Evolutionary conservation across 164 flowering plant species (phyloP).

Genomic region (Euptelea pleiosperma): DNA sequence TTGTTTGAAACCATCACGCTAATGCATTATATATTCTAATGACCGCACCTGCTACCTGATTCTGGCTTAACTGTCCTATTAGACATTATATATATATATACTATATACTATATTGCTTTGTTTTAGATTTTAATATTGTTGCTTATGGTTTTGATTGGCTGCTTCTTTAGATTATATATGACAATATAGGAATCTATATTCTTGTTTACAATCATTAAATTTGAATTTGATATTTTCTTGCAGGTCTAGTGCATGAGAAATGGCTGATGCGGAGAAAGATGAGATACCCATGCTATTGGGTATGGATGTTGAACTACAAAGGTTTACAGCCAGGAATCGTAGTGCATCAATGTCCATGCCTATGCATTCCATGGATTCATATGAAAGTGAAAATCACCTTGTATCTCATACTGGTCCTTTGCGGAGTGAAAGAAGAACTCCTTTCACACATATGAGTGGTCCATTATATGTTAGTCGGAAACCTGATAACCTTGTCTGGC

Average conservation of each 20-base stretch:
- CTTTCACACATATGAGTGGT: constrained; percentile 59
- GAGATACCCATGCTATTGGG: constrained; percentile 60
- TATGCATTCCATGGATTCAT: constrained; percentile 29
- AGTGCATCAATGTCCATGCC: constrained; percentile 63
- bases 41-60: no score
- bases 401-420: constrained; percentile 71
- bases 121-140: no score
- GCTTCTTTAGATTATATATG: no score
- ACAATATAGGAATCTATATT: not conserved
- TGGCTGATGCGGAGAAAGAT: constrained; percentile 55
- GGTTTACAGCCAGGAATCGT: constrained; percentile 25
- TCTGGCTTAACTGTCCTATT: no score
- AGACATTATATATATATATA: no score
- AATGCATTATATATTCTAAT: no score
- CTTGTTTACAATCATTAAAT: not conserved
- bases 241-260: constrained; percentile 20
- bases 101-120: no score
- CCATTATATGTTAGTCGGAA: constrained; percentile 36
- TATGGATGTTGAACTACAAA: constrained; percentile 20
- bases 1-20: no score
- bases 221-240: not conserved
- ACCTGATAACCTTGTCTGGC: constrained; percentile 25
- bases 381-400: constrained; percentile 26
- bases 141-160: no score
- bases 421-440: constrained; percentile 36